These are phyloP conservation scores for Mortierella sp. DNA, from an alignment of 371 early-diverging fungal genomes.

Conservation along the genomic window DNA sequence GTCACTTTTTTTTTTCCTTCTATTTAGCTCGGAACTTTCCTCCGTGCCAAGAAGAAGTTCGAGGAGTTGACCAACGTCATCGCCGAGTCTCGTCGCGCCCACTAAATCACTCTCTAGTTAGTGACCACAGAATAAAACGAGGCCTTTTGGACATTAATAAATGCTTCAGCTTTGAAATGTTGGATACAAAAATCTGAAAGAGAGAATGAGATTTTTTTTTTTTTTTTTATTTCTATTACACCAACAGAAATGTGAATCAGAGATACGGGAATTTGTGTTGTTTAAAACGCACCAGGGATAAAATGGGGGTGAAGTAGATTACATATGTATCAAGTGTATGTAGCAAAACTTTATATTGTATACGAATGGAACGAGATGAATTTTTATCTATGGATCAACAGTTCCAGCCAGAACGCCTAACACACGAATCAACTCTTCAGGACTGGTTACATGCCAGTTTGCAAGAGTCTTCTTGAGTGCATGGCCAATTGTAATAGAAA, in stretches of 20 bases:
- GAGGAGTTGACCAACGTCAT: conserved; percentile 96
- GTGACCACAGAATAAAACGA: conserved; percentile 5
- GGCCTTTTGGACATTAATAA: conserved; percentile 28
- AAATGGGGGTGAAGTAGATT: too few relatives aligned
- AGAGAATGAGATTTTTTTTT: background rate
- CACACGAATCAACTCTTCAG: conserved; percentile 65
- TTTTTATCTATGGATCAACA: conserved; percentile 20
- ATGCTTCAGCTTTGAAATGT: conserved; percentile 15
- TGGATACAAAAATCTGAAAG: conserved; percentile 12
- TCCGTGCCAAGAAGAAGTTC: conserved; percentile 98
- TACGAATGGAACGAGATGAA: background rate
- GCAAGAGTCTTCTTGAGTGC: conserved; percentile 87
- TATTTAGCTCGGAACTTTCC: conserved; percentile 92
- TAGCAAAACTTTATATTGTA: too few relatives aligned
- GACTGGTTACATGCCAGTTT: conserved; percentile 78
- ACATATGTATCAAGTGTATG: too few relatives aligned
- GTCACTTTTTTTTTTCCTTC: conserved; percentile 6
- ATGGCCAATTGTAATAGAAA: conserved; percentile 79
- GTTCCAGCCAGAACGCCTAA: conserved; percentile 51
- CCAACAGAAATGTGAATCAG: too few relatives aligned
- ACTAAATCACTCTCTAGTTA: conserved; percentile 42
- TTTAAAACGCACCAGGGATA: too few relatives aligned
- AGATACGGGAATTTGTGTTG: too few relatives aligned
- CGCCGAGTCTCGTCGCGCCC: conserved; percentile 94
- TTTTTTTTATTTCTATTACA: background rate